These are phyloP conservation scores for Oryza longistaminata DNA, from an alignment of 176 grass and related monocot species.

Conservation along the genomic window DNA sequence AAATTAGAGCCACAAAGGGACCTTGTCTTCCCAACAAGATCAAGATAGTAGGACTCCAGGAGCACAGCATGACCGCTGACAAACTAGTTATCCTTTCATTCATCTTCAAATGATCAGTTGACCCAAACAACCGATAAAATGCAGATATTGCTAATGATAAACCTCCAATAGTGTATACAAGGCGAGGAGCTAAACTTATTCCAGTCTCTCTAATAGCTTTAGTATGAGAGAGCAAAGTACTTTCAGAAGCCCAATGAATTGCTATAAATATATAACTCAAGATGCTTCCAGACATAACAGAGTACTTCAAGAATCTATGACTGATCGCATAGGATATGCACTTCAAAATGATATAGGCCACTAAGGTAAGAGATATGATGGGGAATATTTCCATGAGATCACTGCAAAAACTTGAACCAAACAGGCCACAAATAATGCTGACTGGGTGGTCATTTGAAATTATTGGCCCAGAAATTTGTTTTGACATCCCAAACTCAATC, in stretches of 20 bases:
- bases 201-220: slow-evolving; percentile 46
- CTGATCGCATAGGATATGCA: slow-evolving; percentile 39
- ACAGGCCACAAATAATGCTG: slow-evolving; percentile 37
- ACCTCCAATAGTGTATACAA: slow-evolving; percentile 72
- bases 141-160: slow-evolving; percentile 61
- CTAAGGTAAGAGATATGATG: slow-evolving; percentile 51
- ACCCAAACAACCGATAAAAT: slow-evolving; percentile 43
- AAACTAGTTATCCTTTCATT: slow-evolving; percentile 55
- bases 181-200: slow-evolving; percentile 61
- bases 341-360: slow-evolving; percentile 55
- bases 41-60: slow-evolving; percentile 88
- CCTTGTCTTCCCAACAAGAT: slow-evolving; percentile 85
- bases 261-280: slow-evolving; percentile 69
- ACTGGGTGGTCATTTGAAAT: slow-evolving; percentile 54
- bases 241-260: slow-evolving; percentile 79
- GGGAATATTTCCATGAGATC: slow-evolving; percentile 59
- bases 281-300: slow-evolving; percentile 49
- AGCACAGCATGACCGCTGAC: slow-evolving; percentile 60
- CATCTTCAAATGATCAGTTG: slow-evolving; percentile 38
- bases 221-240: slow-evolving; percentile 29
- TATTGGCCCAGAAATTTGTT: slow-evolving; percentile 61
- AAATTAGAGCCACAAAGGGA: slow-evolving; percentile 77
- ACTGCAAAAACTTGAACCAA: slow-evolving; percentile 47
- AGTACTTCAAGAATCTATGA: slow-evolving; percentile 54
- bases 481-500: slow-evolving; percentile 82